phyloP scores from a whole-genome alignment of 345 rosid genomes.

The Euphorbia tirucalli region DNA sequence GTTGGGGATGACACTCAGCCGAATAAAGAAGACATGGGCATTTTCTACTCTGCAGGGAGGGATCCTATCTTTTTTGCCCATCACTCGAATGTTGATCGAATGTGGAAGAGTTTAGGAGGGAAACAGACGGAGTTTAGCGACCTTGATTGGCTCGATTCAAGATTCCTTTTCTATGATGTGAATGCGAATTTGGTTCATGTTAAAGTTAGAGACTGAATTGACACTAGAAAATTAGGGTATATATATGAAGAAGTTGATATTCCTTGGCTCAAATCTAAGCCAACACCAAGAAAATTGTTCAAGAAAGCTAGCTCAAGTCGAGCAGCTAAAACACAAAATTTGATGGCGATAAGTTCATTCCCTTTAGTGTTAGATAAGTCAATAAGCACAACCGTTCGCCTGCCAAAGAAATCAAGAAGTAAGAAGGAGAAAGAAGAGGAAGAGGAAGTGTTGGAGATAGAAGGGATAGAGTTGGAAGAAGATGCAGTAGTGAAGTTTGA shows the following conservation, averaged over 20 bases:
- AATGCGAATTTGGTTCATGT: slow-evolving; percentile 52
- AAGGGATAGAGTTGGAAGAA: slow-evolving; percentile 42
- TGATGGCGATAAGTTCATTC: slow-evolving; percentile 4
- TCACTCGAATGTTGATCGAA: slow-evolving; percentile 56
- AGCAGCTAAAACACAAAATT: slow-evolving; percentile 8
- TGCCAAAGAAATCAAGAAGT: slow-evolving; percentile 18
- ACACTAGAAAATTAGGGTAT: slow-evolving; percentile 36
- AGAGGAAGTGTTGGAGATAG: slow-evolving; percentile 40
- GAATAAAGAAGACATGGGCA: slow-evolving; percentile 60
- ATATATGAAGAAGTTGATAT: slow-evolving; percentile 45
- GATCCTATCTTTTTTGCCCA: slow-evolving; percentile 61
- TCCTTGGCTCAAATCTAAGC: slow-evolving; percentile 52
- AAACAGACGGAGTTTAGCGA: slow-evolving; percentile 39
- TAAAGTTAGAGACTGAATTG: slow-evolving; percentile 51
- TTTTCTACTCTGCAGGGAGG: slow-evolving; percentile 54
- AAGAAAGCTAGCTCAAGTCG: slow-evolving; percentile 18
- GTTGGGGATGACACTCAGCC: slow-evolving; percentile 47
- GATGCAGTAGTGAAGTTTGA: slow-evolving; percentile 45
- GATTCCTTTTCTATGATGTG: slow-evolving; percentile 57
- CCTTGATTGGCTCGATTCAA: slow-evolving; percentile 53
- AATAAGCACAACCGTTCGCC: slow-evolving; percentile 11
- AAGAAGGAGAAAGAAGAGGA: slow-evolving; percentile 23
- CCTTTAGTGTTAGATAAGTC: slow-evolving; percentile 13
- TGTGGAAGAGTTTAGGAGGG: slow-evolving; percentile 64
- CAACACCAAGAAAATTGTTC: slow-evolving; percentile 38